Conservation (phyloP, 345 rosid species). For the Hibiscus tridactylites region DNA sequence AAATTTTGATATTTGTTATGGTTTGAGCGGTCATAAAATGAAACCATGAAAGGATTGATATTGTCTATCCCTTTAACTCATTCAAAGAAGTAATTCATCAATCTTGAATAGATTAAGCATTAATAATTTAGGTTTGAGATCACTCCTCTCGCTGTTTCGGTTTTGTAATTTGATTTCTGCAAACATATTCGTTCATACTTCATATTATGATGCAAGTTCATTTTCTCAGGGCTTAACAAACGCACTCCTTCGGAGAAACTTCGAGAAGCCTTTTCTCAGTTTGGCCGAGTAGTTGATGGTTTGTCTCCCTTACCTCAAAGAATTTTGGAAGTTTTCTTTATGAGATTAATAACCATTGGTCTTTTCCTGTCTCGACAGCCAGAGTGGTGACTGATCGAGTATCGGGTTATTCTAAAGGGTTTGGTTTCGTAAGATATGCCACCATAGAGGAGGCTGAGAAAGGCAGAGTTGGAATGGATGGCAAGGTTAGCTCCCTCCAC, state of each 20-base stretch:
- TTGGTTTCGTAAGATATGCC: constrained; percentile 79
- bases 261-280: constrained; percentile 56
- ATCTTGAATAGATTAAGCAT: not conserved
- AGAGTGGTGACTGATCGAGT: constrained; percentile 70
- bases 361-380: constrained; percentile 35
- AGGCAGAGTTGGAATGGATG: constrained; percentile 86
- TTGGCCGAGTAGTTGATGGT: constrained; percentile 84
- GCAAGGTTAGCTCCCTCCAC: constrained; percentile 44
- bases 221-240: constrained; percentile 70
- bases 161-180: not conserved
- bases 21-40: not conserved
- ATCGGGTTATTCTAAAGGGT: constrained; percentile 87
- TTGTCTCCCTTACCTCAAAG: constrained; percentile 11
- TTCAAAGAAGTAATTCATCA: not conserved
- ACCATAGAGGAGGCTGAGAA: constrained; percentile 74
- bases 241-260: constrained; percentile 68
- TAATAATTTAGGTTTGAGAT: not conserved
- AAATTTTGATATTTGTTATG: not conserved
- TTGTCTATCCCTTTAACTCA: not conserved
- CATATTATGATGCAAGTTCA: not conserved
- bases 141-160: not conserved
- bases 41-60: not conserved
- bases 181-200: not conserved
- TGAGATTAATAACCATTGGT: constrained; percentile 1
- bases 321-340: not conserved